Percentiles rank a stretch among this genome's conserved stretches.
phyloP scores from a whole-genome alignment of 176 grass and related monocot species.

The Guadua angustifolia region DNA sequence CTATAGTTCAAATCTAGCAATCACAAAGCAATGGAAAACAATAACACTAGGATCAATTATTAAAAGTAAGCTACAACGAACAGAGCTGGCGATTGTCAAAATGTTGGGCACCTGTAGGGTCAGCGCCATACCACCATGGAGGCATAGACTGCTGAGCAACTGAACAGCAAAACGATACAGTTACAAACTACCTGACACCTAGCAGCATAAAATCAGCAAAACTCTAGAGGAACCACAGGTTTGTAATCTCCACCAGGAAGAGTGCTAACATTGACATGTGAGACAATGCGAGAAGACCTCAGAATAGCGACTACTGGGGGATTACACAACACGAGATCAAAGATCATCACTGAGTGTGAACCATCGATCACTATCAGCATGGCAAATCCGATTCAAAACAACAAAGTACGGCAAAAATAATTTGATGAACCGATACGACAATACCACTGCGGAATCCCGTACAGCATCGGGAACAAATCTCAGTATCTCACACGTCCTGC shows the following conservation, averaged over 20 bases:
- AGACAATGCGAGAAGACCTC: background rate
- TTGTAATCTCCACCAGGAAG: background rate
- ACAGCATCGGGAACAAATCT: background rate
- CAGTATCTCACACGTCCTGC: background rate
- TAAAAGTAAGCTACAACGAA: no score
- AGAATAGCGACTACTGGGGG: background rate
- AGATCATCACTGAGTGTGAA: background rate
- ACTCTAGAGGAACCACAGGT: conserved; percentile 1
- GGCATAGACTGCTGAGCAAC: no score
- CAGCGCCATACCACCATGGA: no score
- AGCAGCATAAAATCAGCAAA: no score
- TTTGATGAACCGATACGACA: background rate
- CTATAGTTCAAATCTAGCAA: no score
- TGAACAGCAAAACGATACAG: no score
- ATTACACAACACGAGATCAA: background rate
- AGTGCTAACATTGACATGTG: background rate
- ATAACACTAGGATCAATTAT: no score
- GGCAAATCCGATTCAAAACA: background rate
- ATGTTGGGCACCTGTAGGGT: no score
- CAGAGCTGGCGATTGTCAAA: no score
- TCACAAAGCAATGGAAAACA: no score
- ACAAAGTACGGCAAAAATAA: background rate
- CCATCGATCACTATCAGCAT: background rate
- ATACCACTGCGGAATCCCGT: background rate
- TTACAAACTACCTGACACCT: no score